Percentiles rank a stretch among this genome's conserved stretches.
Conservation (phyloP, 805 yeast species). For the Candida pseudoglaebosa region DNA sequence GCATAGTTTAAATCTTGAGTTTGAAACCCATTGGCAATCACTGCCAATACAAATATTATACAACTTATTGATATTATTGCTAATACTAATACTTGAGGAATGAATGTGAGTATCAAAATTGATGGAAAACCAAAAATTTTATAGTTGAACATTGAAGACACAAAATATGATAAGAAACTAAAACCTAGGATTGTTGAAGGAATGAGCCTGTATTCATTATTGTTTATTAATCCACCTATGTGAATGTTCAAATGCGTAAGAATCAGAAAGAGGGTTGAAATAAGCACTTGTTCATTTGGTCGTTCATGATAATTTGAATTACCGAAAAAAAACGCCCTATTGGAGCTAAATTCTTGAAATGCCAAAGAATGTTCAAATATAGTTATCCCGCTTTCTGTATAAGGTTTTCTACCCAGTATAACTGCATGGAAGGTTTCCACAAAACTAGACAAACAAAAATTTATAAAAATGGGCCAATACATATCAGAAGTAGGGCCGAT, state of each 20-base stretch:
- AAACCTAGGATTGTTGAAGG: slow-evolving; percentile 61
- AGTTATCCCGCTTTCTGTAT: slow-evolving; percentile 65
- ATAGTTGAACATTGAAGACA: slow-evolving; percentile 36
- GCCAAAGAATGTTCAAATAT: slow-evolving; percentile 73
- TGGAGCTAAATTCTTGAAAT: slow-evolving; percentile 62
- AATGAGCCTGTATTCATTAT: slow-evolving; percentile 52
- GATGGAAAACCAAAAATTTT: slow-evolving; percentile 48
- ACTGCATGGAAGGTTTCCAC: slow-evolving; percentile 63
- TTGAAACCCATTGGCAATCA: slow-evolving; percentile 48
- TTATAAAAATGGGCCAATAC: slow-evolving; percentile 55
- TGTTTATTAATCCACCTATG: slow-evolving; percentile 52
- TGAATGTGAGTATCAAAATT: slow-evolving; percentile 52
- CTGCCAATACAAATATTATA: slow-evolving; percentile 53
- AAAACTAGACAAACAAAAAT: slow-evolving; percentile 59
- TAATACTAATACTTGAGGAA: slow-evolving; percentile 62
- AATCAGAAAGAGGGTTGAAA: slow-evolving; percentile 53
- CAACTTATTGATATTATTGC: slow-evolving; percentile 49
- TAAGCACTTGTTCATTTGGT: slow-evolving; percentile 52
- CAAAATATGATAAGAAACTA: slow-evolving; percentile 43
- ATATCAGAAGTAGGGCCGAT: slow-evolving; percentile 50
- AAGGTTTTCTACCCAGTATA: slow-evolving; percentile 51
- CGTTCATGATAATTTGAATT: slow-evolving; percentile 18
- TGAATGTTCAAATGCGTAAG: slow-evolving; percentile 61
- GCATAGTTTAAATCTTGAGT: slow-evolving; percentile 33
- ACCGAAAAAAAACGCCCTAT: slow-evolving; percentile 25